These are phyloP conservation scores for Calocybe cyanea DNA, from an alignment of 768 basidiomycete species.

Conservation along the genomic window DNA sequence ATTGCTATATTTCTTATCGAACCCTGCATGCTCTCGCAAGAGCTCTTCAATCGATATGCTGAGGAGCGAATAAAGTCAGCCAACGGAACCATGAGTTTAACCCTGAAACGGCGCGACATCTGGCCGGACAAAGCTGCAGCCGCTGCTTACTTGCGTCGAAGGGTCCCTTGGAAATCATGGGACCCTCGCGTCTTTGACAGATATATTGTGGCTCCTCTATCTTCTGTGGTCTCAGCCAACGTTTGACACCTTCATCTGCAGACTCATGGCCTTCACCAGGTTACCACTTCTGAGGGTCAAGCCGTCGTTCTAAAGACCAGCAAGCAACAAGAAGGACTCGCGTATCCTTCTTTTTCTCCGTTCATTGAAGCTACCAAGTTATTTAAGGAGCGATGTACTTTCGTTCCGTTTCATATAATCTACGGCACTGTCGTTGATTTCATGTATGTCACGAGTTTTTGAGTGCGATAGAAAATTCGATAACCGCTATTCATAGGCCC, in stretches of 20 bases:
- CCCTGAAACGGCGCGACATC: conserved; percentile 19
- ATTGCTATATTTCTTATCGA: conserved; percentile 29
- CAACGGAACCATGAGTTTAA: conserved; percentile 16
- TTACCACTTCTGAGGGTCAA: conserved; percentile 4
- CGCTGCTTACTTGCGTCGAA: conserved; percentile 17
- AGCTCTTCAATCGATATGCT: conserved; percentile 19
- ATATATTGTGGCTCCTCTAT: conserved; percentile 18
- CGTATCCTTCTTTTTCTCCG: conserved; percentile 16
- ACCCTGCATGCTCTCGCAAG: conserved; percentile 25
- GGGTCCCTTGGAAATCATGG: conserved; percentile 27
- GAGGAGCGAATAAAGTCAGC: conserved; percentile 14
- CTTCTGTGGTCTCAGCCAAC: neutral
- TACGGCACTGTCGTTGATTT: conserved; percentile 18
- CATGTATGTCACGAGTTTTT: conserved; percentile 10
- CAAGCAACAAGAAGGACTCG: conserved; percentile 15
- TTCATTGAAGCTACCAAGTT: conserved; percentile 15
- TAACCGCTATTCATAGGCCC: conserved; percentile 13
- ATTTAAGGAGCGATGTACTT: conserved; percentile 9
- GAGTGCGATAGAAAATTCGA: neutral
- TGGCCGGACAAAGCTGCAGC: conserved; percentile 27
- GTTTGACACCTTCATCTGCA: conserved; percentile 2
- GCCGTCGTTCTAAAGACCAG: conserved; percentile 8
- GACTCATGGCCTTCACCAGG: conserved; percentile 14
- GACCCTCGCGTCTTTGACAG: conserved; percentile 24
- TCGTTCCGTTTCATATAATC: conserved; percentile 17